Evolutionary conservation across 805 yeast genomes (phyloP).

Genomic region (Candida insectorum): DNA sequence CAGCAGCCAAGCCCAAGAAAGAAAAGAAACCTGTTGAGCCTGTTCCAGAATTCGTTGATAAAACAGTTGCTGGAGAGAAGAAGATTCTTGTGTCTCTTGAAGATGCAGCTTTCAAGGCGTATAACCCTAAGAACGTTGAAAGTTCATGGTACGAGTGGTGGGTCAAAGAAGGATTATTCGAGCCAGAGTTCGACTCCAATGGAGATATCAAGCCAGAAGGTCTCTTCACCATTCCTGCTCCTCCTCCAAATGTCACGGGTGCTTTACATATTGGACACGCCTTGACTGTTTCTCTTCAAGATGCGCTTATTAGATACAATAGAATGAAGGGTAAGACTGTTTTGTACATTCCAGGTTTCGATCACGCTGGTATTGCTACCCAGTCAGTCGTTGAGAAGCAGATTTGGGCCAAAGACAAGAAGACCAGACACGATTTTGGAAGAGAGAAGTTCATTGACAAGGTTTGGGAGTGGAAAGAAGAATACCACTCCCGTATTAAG

Average conservation of each 20-base stretch:
- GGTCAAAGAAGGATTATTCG: constrained; percentile 82
- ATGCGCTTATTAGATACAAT: constrained; percentile 85
- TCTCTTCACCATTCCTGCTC: constrained; percentile 88
- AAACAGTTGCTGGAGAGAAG: constrained; percentile 86
- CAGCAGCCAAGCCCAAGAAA: constrained; percentile 60
- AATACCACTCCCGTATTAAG: constrained; percentile 83
- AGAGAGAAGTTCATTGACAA: constrained; percentile 84
- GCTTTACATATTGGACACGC: constrained; percentile 99
- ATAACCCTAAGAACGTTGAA: constrained; percentile 89
- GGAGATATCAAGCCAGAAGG: constrained; percentile 83
- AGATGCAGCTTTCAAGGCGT: constrained; percentile 91
- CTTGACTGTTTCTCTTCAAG: constrained; percentile 91
- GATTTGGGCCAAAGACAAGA: constrained; percentile 80
- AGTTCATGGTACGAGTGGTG: constrained; percentile 99
- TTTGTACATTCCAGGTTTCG: constrained; percentile 91
- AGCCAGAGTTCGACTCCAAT: constrained; percentile 75
- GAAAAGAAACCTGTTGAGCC: constrained; percentile 68
- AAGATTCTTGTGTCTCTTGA: constrained; percentile 83
- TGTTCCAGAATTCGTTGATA: constrained; percentile 81
- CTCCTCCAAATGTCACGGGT: constrained; percentile 99
- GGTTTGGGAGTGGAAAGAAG: constrained; percentile 99
- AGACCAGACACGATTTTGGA: constrained; percentile 92
- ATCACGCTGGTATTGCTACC: constrained; percentile 98
- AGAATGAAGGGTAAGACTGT: constrained; percentile 97
- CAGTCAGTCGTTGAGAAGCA: constrained; percentile 98